These are phyloP conservation scores for Colletotrichum karsti DNA, from an alignment of 2,329 filamentous ascomycete genomes.

Conservation along the genomic window DNA sequence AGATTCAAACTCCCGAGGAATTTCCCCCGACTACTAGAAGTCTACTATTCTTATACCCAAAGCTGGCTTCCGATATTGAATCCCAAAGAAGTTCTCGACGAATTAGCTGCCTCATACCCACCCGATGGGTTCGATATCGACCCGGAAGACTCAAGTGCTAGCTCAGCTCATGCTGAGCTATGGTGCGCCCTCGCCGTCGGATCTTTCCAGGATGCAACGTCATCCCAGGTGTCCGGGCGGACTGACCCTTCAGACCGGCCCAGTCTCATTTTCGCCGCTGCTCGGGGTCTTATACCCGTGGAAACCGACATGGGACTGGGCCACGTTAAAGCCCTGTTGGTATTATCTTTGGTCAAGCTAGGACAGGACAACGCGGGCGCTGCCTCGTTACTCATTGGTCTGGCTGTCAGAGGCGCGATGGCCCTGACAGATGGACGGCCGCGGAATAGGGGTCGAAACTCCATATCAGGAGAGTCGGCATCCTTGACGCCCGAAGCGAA, in stretches of 20 bases:
- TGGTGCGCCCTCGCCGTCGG: conserved; percentile 69
- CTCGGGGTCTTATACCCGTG: conserved; percentile 56
- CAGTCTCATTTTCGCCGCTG: conserved; percentile 55
- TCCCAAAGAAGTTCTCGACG: conserved; percentile 65
- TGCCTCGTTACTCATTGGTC: conserved; percentile 72
- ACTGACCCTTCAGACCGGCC: conserved; percentile 38
- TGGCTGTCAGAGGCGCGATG: conserved; percentile 57
- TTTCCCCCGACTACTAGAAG: conserved; percentile 70
- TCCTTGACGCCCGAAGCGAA: not conserved
- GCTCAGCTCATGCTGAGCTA: conserved; percentile 61
- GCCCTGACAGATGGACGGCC: conserved; percentile 8
- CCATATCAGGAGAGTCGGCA: not conserved
- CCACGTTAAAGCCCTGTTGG: conserved; percentile 63
- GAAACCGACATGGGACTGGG: conserved; percentile 48
- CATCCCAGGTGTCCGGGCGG: conserved; percentile 20
- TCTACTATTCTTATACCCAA: conserved; percentile 80
- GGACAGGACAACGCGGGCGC: conserved; percentile 61
- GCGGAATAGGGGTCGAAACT: not conserved
- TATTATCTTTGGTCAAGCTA: conserved; percentile 71
- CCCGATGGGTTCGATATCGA: conserved; percentile 39
- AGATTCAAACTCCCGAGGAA: conserved; percentile 54
- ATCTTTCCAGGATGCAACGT: conserved; percentile 58
- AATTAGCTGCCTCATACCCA: conserved; percentile 52
- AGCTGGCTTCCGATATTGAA: conserved; percentile 80
- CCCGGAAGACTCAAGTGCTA: conserved; percentile 35